Conservation (phyloP, 331 rosid species). For the Ulmus americana region DNA sequence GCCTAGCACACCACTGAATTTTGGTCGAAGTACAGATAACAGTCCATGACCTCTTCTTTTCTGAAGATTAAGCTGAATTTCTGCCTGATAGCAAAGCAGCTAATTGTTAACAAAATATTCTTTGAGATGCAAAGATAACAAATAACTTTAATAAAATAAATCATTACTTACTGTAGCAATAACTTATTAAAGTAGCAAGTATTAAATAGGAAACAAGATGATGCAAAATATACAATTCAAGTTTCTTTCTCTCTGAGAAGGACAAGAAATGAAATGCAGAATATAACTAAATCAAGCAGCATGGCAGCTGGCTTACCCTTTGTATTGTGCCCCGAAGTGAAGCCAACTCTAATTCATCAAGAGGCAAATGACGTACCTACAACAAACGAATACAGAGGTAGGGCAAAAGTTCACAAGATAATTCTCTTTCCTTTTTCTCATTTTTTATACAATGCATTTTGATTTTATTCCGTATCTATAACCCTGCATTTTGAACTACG, state of each 20-base stretch:
- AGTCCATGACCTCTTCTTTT: constrained; percentile 94
- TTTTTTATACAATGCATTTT: too few relatives aligned
- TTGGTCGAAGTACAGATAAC: constrained; percentile 70
- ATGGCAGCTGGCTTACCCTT: constrained; percentile 46
- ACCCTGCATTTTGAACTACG: too few relatives aligned
- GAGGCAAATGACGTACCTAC: constrained; percentile 73
- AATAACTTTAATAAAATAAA: neutral
- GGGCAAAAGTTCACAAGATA: neutral
- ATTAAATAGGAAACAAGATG: neutral
- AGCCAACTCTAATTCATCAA: constrained; percentile 84
- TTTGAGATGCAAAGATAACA: neutral
- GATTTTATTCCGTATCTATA: too few relatives aligned
- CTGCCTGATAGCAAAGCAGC: constrained; percentile 61
- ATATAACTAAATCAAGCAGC: neutral
- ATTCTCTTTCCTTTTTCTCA: neutral
- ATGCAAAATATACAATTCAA: neutral
- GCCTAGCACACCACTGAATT: constrained; percentile 85
- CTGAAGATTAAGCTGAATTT: constrained; percentile 76
- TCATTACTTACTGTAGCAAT: neutral
- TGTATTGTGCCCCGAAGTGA: constrained; percentile 86
- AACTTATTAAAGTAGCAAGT: too few relatives aligned
- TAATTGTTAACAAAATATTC: constrained; percentile 13
- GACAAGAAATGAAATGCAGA: constrained; percentile 15
- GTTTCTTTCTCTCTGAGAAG: neutral
- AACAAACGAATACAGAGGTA: constrained; percentile 18